phyloP scores from a whole-genome alignment of 2,329 filamentous ascomycete species.

The Mycosphaerelloides madeirae region DNA sequence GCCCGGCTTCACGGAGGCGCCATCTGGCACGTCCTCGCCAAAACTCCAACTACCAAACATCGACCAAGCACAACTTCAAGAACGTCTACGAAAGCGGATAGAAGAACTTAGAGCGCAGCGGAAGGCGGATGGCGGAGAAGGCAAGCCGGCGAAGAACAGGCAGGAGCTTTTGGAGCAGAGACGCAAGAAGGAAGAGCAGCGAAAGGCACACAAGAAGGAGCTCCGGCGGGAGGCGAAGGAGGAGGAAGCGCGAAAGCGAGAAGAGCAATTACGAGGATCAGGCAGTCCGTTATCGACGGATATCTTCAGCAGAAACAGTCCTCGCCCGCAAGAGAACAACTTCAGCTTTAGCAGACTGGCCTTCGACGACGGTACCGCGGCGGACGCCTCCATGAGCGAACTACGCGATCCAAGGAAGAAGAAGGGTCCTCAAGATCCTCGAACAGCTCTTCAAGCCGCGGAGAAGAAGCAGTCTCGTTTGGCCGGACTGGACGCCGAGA shows the following conservation, averaged over 20 bases:
- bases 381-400: conserved; percentile 64
- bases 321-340: conserved; percentile 53
- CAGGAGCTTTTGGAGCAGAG: conserved; percentile 89
- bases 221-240: conserved; percentile 70
- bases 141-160: conserved; percentile 75
- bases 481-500: conserved; percentile 67
- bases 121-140: conserved; percentile 80
- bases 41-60: conserved; percentile 48
- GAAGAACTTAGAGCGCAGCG: conserved; percentile 78
- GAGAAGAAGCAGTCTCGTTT: conserved; percentile 83
- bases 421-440: conserved; percentile 78
- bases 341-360: conserved; percentile 90
- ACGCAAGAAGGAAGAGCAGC: conserved; percentile 78
- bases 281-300: conserved; percentile 49
- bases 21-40: conserved; percentile 30
- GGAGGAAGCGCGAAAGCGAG: conserved; percentile 64
- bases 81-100: conserved; percentile 75
- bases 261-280: conserved; percentile 54
- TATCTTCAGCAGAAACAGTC: conserved; percentile 45
- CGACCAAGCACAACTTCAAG: conserved; percentile 69
- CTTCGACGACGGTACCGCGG: conserved; percentile 77
- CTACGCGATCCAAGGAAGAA: conserved; percentile 62
- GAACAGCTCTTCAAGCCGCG: conserved; percentile 77
- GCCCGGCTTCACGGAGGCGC: conserved; percentile 12
- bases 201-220: conserved; percentile 85